These are phyloP conservation scores for Mesotaenium endlicherianum DNA, from an alignment of 139 green algal species.

Conservation along the genomic window DNA sequence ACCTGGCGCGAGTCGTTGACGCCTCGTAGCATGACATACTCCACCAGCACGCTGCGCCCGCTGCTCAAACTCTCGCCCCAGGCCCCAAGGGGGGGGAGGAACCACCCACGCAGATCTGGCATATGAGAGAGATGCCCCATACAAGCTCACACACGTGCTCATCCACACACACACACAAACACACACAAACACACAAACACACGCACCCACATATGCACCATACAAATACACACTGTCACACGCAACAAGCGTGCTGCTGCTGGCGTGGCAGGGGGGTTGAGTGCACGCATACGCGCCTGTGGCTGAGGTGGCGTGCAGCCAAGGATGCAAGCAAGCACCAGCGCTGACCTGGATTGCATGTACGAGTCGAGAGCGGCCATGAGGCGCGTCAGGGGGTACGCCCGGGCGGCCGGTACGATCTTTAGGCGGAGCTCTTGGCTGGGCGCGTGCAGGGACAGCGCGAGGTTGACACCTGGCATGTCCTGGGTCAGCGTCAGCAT, in stretches of 20 bases:
- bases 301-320: no score
- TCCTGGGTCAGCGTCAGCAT: slow-evolving; percentile 76
- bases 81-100: no score
- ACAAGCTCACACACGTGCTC: no score
- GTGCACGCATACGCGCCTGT: no score
- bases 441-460: slow-evolving; percentile 90
- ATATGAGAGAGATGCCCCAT: no score
- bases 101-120: no score
- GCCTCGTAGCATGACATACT: slow-evolving; percentile 90
- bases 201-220: no score
- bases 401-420: slow-evolving; percentile 86
- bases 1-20: slow-evolving; percentile 79
- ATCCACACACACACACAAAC: no score
- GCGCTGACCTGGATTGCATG: slow-evolving; percentile 10
- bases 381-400: slow-evolving; percentile 79
- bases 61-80: slow-evolving; percentile 17
- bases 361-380: slow-evolving; percentile 81
- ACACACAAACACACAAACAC: no score
- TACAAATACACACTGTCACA: no score
- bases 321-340: neutral
- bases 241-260: no score
- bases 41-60: slow-evolving; percentile 71
- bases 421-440: slow-evolving; percentile 73
- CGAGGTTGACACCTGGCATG: slow-evolving; percentile 81
- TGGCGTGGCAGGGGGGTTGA: no score